phyloP scores from a whole-genome alignment of 306 rosid species.

The Dalbergia cultrata region DNA sequence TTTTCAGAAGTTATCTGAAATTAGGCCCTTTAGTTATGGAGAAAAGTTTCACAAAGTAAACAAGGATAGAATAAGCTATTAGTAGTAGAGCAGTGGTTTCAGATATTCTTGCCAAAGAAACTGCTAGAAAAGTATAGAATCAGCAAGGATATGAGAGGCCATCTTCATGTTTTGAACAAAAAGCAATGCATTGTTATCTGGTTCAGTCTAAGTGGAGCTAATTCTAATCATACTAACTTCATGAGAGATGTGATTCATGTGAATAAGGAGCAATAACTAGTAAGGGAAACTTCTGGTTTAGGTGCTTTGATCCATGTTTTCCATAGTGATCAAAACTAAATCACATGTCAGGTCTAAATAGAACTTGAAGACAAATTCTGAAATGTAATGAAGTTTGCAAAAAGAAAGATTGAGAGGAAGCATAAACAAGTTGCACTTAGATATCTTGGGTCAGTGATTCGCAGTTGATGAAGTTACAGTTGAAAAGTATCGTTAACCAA shows the following conservation, averaged over 20 bases:
- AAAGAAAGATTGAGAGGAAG: slow-evolving; percentile 1
- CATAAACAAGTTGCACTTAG: slow-evolving; percentile 20
- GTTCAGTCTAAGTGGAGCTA: not conserved
- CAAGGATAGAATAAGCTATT: not conserved
- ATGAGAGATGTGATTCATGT: not conserved
- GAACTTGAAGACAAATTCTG: not conserved
- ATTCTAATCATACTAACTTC: not conserved
- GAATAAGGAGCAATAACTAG: slow-evolving; percentile 10
- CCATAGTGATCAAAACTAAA: slow-evolving; percentile 7
- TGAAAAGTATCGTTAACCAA: too few relatives aligned
- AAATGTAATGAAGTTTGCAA: not conserved
- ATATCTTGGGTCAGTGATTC: slow-evolving; percentile 15
- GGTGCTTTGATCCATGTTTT: slow-evolving; percentile 9
- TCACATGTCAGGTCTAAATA: not conserved
- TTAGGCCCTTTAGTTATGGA: not conserved
- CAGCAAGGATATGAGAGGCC: not conserved
- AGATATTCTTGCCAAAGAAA: slow-evolving; percentile 2
- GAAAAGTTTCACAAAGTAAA: not conserved
- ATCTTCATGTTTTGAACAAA: not conserved
- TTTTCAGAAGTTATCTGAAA: slow-evolving; percentile 6
- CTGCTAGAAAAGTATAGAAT: not conserved
- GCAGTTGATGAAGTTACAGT: not conserved
- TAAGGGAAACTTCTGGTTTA: not conserved
- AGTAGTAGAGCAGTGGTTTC: slow-evolving; percentile 17
- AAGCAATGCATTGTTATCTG: not conserved